A percentile compares a stretch with the other conserved stretches of the same genome.
These are phyloP conservation scores for Stromatinia cepivora DNA, from an alignment of 2,329 filamentous ascomycete genomes.

Conservation along the genomic window DNA sequence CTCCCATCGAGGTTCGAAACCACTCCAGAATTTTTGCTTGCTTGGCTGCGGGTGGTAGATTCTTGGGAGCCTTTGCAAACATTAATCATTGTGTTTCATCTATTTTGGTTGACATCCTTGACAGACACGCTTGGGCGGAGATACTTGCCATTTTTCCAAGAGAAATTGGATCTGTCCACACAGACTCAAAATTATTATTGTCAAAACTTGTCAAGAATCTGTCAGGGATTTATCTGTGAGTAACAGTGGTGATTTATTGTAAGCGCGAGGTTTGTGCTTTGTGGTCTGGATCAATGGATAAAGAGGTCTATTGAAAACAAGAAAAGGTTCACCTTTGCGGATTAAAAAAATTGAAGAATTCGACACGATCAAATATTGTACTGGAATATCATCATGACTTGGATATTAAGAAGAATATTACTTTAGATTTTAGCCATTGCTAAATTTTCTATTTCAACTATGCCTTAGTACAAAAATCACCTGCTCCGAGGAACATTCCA, in stretches of 20 bases:
- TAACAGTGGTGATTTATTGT: background rate
- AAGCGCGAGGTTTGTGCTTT: background rate
- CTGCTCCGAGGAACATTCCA: background rate
- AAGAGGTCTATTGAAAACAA: background rate
- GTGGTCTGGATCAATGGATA: background rate
- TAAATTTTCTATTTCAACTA: background rate
- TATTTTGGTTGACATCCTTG: conserved; percentile 4
- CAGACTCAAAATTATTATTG: background rate
- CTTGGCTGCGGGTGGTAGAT: conserved; percentile 57
- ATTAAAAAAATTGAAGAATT: background rate
- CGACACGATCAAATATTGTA: background rate
- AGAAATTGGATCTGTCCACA: background rate
- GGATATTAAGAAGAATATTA: background rate
- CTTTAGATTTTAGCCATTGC: background rate
- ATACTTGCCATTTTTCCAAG: conserved; percentile 7
- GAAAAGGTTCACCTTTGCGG: background rate
- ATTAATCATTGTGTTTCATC: conserved; percentile 12
- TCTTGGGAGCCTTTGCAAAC: conserved; percentile 50
- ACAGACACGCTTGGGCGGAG: conserved; percentile 1
- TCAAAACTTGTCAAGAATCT: background rate
- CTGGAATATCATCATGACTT: background rate
- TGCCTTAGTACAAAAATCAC: background rate
- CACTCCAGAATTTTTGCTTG: conserved; percentile 57
- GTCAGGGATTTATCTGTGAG: background rate
- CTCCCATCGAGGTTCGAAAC: conserved; percentile 59